A percentile compares a stretch with the other conserved stretches of the same genome.
phyloP scores from a whole-genome alignment of 345 rosid species.

The Erucastrum elatum region DNA sequence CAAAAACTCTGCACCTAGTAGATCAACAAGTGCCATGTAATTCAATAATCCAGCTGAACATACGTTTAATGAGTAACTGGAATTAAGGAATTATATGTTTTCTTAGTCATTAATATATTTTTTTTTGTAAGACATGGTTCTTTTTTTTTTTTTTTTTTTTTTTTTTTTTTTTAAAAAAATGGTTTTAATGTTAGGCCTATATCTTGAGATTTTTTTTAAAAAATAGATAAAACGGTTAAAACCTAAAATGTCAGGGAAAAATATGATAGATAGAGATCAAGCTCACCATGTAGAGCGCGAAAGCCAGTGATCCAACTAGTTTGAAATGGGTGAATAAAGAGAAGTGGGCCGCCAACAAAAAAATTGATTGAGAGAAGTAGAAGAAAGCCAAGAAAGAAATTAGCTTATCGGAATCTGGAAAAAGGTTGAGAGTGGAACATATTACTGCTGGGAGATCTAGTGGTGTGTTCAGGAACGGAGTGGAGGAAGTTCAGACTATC shows the following conservation, averaged over 20 bases:
- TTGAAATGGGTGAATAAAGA: background rate
- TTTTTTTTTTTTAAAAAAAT: no score
- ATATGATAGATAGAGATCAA: no score
- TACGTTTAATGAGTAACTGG: no score
- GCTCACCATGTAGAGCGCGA: background rate
- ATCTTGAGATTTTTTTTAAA: no score
- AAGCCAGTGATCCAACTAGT: background rate
- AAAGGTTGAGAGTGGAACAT: background rate
- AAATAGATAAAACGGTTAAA: no score
- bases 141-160: no score
- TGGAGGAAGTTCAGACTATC: background rate
- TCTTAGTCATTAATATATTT: no score
- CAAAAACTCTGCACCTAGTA: constrained; percentile 47
- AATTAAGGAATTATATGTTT: no score
- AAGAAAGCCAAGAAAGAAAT: background rate
- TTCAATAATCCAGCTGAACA: constrained; percentile 38
- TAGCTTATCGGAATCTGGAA: background rate
- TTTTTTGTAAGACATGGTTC: no score
- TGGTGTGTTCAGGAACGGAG: background rate
- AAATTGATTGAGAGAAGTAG: background rate
- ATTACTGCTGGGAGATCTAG: background rate
- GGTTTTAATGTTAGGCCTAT: no score
- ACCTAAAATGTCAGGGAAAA: no score
- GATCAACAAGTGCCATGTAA: constrained; percentile 53
- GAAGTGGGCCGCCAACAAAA: background rate